Base-by-base conservation (phyloP, 495 filamentous ascomycete genomes). In the Penicillium silybi region DNA sequence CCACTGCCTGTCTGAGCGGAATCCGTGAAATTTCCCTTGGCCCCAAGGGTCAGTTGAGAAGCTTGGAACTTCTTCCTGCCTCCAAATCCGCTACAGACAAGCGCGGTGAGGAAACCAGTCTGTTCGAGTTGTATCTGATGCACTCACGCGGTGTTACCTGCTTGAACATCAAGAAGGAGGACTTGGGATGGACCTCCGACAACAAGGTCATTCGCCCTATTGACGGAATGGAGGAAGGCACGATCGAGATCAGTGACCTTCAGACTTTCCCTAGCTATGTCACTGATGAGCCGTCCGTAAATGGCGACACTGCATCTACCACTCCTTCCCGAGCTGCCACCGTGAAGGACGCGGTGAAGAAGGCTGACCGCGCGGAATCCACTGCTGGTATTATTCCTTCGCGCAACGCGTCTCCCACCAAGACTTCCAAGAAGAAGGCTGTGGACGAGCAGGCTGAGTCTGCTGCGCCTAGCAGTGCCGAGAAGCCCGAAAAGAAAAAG, bases 121-220 rank as follows among this genome's bases (percentile, higher is more conserved):
- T 96, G 43, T 97, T 97, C 58, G 95, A 97, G 73, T 81, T 99
- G 7, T 99, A 97, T 68, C 87, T 89, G 18, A 95, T 96, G 85
- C 92, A 99, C 68, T 95, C 93, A 7, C 93, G 89, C 67, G 95
- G 95, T 53, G 90, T 97, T 38, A 90, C 89, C 1, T 90, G 87
- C 61, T 58, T 97, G 26, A 84, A 79, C 60, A 81, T 99, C 59
- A 92, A 85, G 66, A 87, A 88, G 66, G 81, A 85, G 41, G 92
- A 97, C 68, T 71, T 99, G 47, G 93, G 95, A 4, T 97, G 90
- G 91, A 84, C 81, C 49, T 72, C 80, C 32, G 90, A 97, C 29
- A 90, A 87, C 67, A 93, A 91, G 68, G 87, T 91, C 46, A 73
- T 96, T 35, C 67, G 82, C 50, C 74, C 86, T 1, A 75, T 90